Base-by-base conservation (phyloP, 106 monocot genomes). In the Dendrobium officinale region DNA sequence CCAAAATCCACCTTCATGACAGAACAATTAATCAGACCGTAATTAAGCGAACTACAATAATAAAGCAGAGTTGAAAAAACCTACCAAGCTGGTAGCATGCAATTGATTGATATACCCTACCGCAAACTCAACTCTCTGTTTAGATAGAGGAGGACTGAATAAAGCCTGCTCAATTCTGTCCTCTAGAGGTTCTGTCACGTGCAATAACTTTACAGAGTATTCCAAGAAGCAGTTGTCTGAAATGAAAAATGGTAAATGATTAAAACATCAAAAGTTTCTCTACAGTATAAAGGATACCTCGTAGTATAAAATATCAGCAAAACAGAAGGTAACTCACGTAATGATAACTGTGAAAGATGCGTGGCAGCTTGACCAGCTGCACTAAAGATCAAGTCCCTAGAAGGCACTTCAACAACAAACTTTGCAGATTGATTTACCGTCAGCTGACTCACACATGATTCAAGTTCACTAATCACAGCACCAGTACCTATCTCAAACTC, bases 131-230 rank as follows among this genome's bases (percentile, higher is more conserved):
- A 99, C 91, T 11, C 99, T 78, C 80, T 99, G 99, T 81, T 95
- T 99, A 42, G 99, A 93, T 64, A 99, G 79, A 78, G 99, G 88
- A 45, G 99, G 99, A 75, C 77, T 91, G 55, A 99, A 99, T 47
- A 99, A 84, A 82, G 99, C 99, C 72, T 89, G 85, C 83, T 95
- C 99, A 83, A 99, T 87, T 85, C 95, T 93, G 68, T 93, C 99
- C 80, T 99, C 99, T 67, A 93, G 81, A 40, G 91, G 95, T 82
- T 95, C 93, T 47, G 85, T 83, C 56, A 92, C 87, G 40, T 77
- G 74, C 85, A 93, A 79, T 43, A 99, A 41, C 81, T 90, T 92
- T 16, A 99, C 78, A 1, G 81, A 85, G 81, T 84, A 95, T 88
- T 99, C 91, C 79, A 99, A 67, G 41, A 81, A 80, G 70, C 88